Evolutionary conservation across 371 early-diverging fungal genomes (phyloP), one percentile per base, ranked within the genome.

Genomic region (Coemansia sp.): DNA sequence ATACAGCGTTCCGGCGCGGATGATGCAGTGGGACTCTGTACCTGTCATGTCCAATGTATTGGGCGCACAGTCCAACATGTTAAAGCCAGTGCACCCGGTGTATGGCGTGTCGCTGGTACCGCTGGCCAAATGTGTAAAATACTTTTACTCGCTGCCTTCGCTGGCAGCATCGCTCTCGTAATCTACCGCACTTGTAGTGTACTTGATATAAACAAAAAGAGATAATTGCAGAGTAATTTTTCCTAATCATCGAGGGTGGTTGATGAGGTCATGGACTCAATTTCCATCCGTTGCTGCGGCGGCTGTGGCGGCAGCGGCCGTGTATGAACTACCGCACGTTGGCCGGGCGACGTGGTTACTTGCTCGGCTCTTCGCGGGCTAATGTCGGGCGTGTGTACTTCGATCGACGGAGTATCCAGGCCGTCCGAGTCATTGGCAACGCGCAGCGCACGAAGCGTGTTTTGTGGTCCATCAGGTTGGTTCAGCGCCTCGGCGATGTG

Each of bases 11-110:
- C 88, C 43, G 64, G 84, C 52, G 59, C 84, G 7, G 59, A 83
- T 20, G 87, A 89, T 65, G 59, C 82, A 30, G 62, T 89, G 64
- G 86, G 83, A 66, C 57, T 71, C 59, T 14, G 32, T 58, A 11
- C 38, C 58, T 9, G 48, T 43, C 10, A 48, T 63, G 31, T 4
- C 53, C 26, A 41, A 69, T 20, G 57, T 62, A n/a, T 57, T 62
- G 39, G 62, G 59, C 6, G 13, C 41, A 30, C 35, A 14, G 38
- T 57, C 63, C 8, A 73, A 76, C 34, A 49, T 45, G 8, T 49
- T 61, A 41, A 83, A 79, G 69, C 80, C 87, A 0, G 80, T 84
- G 3, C 88, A 88, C 57, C 88, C 88, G 7, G 77, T 88, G 0
- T 86, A 88, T 54, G 84, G 85, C 57, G 72, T 87, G 36, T 51